These are phyloP conservation scores for Zalerion maritima DNA, from an alignment of 495 filamentous ascomycete species.

Conservation along the genomic window DNA sequence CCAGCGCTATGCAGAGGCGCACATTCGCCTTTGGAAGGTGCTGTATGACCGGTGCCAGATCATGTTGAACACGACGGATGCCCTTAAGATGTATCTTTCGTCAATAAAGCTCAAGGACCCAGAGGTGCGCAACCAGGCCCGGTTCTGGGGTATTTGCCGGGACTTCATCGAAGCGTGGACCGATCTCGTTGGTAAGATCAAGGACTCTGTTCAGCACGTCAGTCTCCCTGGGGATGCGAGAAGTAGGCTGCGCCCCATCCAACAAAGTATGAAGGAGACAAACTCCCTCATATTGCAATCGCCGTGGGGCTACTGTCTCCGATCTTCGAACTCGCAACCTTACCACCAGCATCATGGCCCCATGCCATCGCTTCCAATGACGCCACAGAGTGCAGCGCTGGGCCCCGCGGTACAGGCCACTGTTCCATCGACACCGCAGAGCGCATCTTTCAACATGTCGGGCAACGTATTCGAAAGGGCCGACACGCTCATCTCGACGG, in stretches of 20 bases:
- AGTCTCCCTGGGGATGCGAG: constrained; percentile 52
- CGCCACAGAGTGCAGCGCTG: constrained; percentile 69
- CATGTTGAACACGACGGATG: constrained; percentile 50
- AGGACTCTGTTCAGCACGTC: constrained; percentile 44
- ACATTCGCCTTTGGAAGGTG: constrained; percentile 51
- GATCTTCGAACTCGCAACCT: constrained; percentile 13
- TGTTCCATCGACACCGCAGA: constrained; percentile 64
- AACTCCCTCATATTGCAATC: constrained; percentile 58
- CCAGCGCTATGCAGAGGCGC: constrained; percentile 29
- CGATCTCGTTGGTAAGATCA: constrained; percentile 56
- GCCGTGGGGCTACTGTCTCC: constrained; percentile 50
- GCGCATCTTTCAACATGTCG: constrained; percentile 48
- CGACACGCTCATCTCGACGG: constrained; percentile 51
- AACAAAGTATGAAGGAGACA: constrained; percentile 61
- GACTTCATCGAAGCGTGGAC: constrained; percentile 62
- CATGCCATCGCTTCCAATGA: constrained; percentile 35
- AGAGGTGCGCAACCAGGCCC: constrained; percentile 54
- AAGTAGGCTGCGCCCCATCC: constrained; percentile 57
- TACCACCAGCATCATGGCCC: constrained; percentile 14
- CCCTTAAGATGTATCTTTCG: constrained; percentile 55
- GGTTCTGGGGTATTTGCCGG: constrained; percentile 75
- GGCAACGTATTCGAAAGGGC: constrained; percentile 64
- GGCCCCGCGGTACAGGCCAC: constrained; percentile 83
- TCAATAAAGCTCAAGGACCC: constrained; percentile 74
- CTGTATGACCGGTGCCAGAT: constrained; percentile 49